These are phyloP conservation scores for Boletus sp. DNA, from an alignment of 1,284 basidiomycete species.

Conservation along the genomic window DNA sequence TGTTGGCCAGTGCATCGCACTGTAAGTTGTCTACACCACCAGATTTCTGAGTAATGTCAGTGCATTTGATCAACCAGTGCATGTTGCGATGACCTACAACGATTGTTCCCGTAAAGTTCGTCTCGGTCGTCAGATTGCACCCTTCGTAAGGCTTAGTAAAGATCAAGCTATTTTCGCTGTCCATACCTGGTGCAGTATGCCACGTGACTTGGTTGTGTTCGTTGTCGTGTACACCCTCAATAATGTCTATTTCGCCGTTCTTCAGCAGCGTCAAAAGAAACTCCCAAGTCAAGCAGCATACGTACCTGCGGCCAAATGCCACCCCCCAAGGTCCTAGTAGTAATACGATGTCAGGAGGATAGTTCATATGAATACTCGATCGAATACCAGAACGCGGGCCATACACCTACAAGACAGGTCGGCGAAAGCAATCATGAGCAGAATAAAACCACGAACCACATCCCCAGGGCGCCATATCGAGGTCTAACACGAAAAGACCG, in stretches of 20 bases:
- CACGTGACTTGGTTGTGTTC: slow-evolving; percentile 61
- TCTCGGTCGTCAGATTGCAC: slow-evolving; percentile 44
- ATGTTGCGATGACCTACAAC: slow-evolving; percentile 35
- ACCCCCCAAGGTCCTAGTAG: slow-evolving; percentile 33
- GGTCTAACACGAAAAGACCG: slow-evolving; percentile 52
- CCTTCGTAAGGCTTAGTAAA: slow-evolving; percentile 32
- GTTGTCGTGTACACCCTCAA: slow-evolving; percentile 61
- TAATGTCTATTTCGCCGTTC: slow-evolving; percentile 65
- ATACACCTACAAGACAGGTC: slow-evolving; percentile 37
- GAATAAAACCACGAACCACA: slow-evolving; percentile 38
- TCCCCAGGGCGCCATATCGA: slow-evolving; percentile 53
- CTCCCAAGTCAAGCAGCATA: slow-evolving; percentile 6
- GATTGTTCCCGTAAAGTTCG: slow-evolving; percentile 45
- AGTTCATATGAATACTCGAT: slow-evolving; percentile 31
- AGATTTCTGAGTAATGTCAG: slow-evolving; percentile 29
- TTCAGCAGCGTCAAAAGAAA: slow-evolving; percentile 23
- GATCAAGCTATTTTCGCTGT: background rate
- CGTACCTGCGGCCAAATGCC: slow-evolving; percentile 48
- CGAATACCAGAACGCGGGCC: slow-evolving; percentile 51
- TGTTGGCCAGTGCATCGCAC: slow-evolving; percentile 42
- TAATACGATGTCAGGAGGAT: slow-evolving; percentile 12
- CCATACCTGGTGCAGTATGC: slow-evolving; percentile 49
- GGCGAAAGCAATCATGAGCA: background rate
- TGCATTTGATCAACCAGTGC: background rate
- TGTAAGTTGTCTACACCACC: slow-evolving; percentile 38